Conservation (phyloP, 208 protist species). For the Trichomonas vaginalis region DNA sequence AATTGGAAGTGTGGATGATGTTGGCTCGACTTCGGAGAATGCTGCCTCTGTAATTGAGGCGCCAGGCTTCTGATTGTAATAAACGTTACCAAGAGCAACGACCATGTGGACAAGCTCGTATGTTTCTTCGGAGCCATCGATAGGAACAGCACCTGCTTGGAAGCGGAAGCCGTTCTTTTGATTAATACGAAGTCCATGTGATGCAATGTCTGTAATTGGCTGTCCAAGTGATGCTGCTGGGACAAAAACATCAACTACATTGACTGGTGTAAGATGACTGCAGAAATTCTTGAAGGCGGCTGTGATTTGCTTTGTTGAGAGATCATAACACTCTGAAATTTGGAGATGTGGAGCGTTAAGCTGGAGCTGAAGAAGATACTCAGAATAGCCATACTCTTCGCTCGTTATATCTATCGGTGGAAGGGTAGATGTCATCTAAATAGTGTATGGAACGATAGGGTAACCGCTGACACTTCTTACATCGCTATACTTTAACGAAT, state of each 20-base stretch:
- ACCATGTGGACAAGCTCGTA: neutral
- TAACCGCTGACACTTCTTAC: neutral
- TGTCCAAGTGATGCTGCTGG: neutral
- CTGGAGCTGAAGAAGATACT: neutral
- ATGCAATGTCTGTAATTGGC: neutral
- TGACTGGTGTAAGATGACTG: neutral
- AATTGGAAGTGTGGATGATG: neutral
- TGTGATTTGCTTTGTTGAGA: neutral
- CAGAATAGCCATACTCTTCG: neutral
- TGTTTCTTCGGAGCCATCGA: neutral
- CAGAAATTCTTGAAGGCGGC: neutral
- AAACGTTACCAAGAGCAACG: neutral
- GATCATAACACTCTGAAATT: neutral
- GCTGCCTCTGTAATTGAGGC: no score
- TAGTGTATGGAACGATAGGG: neutral
- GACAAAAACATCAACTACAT: neutral
- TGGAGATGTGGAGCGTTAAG: neutral
- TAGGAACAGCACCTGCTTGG: neutral
- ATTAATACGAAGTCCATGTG: neutral
- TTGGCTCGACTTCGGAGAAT: neutral
- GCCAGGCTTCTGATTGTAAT: neutral
- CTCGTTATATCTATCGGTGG: neutral
- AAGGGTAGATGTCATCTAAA: neutral
- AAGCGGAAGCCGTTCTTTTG: neutral
- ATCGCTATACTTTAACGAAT: neutral